Percentiles rank a stretch among this genome's conserved stretches.
phyloP scores from a whole-genome alignment of 495 filamentous ascomycete genomes.

The Darksidea phi region DNA sequence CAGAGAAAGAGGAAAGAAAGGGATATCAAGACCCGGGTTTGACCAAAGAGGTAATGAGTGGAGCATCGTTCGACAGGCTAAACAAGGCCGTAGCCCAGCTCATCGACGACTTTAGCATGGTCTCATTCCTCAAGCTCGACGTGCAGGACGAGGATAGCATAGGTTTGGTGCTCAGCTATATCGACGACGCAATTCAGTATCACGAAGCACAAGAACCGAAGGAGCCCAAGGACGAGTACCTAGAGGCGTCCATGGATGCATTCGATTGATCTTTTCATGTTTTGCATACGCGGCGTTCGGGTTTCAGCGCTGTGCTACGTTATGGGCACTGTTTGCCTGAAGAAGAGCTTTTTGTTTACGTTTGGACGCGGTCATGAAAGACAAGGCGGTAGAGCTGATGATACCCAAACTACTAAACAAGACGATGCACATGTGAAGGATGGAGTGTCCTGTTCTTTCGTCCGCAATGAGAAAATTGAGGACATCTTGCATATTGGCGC shows the following conservation, averaged over 20 bases:
- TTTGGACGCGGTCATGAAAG: too few species aligned
- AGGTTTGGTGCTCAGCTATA: slow-evolving; percentile 85
- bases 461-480: too few species aligned
- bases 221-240: slow-evolving; percentile 72
- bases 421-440: too few species aligned
- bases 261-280: background rate
- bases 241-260: background rate
- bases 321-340: too few species aligned
- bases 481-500: too few species aligned
- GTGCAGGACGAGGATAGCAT: slow-evolving; percentile 93
- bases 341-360: too few species aligned
- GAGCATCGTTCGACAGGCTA: slow-evolving; percentile 70
- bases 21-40: slow-evolving; percentile 53
- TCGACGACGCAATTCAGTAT: slow-evolving; percentile 93
- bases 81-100: slow-evolving; percentile 83
- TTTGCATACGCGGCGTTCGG: background rate
- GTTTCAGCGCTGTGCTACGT: too few species aligned
- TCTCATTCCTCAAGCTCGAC: slow-evolving; percentile 86
- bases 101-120: slow-evolving; percentile 97
- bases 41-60: slow-evolving; percentile 69
- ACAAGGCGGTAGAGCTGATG: too few species aligned
- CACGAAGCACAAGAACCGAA: slow-evolving; percentile 94
- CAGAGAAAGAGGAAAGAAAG: slow-evolving; percentile 35
- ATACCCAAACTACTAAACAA: too few species aligned
- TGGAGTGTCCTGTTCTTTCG: too few species aligned